phyloP scores from a whole-genome alignment of 2,329 filamentous ascomycete genomes.

The Colletotrichum gigasporum region DNA sequence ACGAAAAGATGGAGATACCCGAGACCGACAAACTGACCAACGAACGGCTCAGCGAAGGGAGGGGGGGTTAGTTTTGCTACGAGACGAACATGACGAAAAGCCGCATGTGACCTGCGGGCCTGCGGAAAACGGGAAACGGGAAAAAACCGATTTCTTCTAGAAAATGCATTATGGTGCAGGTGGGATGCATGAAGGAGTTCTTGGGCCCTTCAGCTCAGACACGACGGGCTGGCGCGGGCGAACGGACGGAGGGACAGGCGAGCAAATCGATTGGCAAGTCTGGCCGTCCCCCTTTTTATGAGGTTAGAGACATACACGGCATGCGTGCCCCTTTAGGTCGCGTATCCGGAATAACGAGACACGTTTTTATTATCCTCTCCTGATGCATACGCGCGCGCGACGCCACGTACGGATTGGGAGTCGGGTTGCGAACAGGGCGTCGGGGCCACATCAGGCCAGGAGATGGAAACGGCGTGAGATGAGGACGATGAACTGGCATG shows the following conservation, averaged over 20 bases:
- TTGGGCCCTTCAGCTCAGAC: conserved; percentile 28
- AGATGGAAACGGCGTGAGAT: not conserved
- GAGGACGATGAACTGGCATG: conserved; percentile 7
- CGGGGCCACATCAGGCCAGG: not conserved
- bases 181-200: conserved; percentile 18
- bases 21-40: not conserved
- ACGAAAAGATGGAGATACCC: conserved; percentile 38
- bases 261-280: not conserved
- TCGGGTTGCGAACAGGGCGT: not conserved
- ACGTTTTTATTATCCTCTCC: not conserved
- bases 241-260: conserved; percentile 18
- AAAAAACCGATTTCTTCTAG: conserved; percentile 18
- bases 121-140: not conserved
- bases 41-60: not conserved
- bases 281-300: conserved; percentile 1
- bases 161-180: conserved; percentile 18
- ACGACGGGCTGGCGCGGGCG: conserved; percentile 16
- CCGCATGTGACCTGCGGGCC: conserved; percentile 10
- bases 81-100: conserved; percentile 22
- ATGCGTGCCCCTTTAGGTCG: not conserved
- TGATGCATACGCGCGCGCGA: conserved; percentile 1
- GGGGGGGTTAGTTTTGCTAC: not conserved
- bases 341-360: conserved; percentile 10
- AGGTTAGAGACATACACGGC: conserved; percentile 15
- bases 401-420: not conserved